phyloP scores from a whole-genome alignment of 352 stramenopile genomes.

The Phytophthora ramorum region DNA sequence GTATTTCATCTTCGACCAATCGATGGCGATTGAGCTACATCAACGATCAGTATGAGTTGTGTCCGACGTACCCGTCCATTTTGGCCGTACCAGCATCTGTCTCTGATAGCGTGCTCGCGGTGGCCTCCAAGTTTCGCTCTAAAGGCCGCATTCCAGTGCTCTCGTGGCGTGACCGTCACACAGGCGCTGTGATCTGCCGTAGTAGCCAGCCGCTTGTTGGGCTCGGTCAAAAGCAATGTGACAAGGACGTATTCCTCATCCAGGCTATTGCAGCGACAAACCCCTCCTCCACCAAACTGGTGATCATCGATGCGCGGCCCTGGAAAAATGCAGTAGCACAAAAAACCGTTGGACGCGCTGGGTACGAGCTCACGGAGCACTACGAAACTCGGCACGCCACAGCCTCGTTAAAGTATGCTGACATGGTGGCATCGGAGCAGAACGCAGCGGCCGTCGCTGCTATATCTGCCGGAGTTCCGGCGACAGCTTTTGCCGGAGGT shows the following conservation, averaged over 20 bases:
- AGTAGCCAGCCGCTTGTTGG: constrained; percentile 88
- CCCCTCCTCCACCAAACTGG: constrained; percentile 77
- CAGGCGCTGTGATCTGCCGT: constrained; percentile 78
- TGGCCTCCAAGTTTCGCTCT: constrained; percentile 86
- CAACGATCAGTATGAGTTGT: constrained; percentile 78
- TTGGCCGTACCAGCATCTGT: constrained; percentile 72
- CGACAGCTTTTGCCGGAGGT: constrained; percentile 6
- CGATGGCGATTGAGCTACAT: constrained; percentile 75
- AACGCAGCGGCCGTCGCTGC: constrained; percentile 29
- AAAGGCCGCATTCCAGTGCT: constrained; percentile 85
- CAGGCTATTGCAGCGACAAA: constrained; percentile 82
- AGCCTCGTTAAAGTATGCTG: constrained; percentile 67
- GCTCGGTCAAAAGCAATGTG: constrained; percentile 80
- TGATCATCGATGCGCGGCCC: constrained; percentile 91
- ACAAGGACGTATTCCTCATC: constrained; percentile 87
- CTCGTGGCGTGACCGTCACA: constrained; percentile 79
- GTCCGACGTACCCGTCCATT: constrained; percentile 80
- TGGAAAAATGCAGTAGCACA: constrained; percentile 93
- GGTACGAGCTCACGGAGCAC: constrained; percentile 89
- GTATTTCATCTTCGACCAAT: constrained; percentile 52
- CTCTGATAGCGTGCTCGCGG: constrained; percentile 64
- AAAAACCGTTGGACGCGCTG: constrained; percentile 87
- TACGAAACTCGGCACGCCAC: constrained; percentile 76
- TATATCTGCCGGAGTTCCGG: constrained; percentile 11
- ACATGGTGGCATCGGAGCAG: constrained; percentile 61